phyloP scores from a whole-genome alignment of 192 early-diverging fungal species.

The Linnemannia exigua region DNA sequence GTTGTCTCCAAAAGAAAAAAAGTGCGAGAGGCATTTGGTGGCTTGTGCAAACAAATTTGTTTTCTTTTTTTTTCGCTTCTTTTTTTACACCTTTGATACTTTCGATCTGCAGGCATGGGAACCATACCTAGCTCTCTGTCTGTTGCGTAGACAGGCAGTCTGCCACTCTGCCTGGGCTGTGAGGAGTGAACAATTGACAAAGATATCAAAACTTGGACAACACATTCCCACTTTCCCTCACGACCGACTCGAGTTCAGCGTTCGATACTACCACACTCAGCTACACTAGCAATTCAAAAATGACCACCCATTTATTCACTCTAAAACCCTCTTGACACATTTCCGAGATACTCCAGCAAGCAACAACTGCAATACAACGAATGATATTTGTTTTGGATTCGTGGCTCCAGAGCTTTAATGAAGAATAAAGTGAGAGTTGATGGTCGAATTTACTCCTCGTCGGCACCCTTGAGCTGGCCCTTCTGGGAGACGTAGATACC shows the following conservation, averaged over 20 bases:
- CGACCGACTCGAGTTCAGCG: too few relatives aligned
- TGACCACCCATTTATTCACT: too few relatives aligned
- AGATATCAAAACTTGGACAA: too few relatives aligned
- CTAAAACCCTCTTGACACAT: not conserved
- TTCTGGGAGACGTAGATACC: slow-evolving; percentile 97
- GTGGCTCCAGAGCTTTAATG: slow-evolving; percentile 11
- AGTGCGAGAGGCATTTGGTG: not conserved
- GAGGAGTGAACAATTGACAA: too few relatives aligned
- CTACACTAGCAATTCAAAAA: too few relatives aligned
- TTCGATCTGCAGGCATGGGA: not conserved
- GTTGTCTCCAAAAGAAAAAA: not conserved
- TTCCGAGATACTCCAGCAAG: not conserved
- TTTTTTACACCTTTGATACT: not conserved
- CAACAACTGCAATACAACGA: not conserved
- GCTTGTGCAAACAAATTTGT: slow-evolving; percentile 6
- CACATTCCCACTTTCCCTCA: too few relatives aligned
- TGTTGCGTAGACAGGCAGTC: too few relatives aligned
- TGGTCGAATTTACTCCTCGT: slow-evolving; percentile 64
- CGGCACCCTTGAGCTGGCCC: slow-evolving; percentile 69
- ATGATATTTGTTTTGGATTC: not conserved
- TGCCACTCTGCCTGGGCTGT: too few relatives aligned
- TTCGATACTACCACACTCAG: too few relatives aligned
- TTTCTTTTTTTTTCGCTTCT: slow-evolving; percentile 10
- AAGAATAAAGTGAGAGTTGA: slow-evolving; percentile 15
- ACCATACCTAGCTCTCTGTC: not conserved